These are phyloP conservation scores for Phoma sp. DNA, from an alignment of 2,329 filamentous ascomycete genomes.

Conservation along the genomic window DNA sequence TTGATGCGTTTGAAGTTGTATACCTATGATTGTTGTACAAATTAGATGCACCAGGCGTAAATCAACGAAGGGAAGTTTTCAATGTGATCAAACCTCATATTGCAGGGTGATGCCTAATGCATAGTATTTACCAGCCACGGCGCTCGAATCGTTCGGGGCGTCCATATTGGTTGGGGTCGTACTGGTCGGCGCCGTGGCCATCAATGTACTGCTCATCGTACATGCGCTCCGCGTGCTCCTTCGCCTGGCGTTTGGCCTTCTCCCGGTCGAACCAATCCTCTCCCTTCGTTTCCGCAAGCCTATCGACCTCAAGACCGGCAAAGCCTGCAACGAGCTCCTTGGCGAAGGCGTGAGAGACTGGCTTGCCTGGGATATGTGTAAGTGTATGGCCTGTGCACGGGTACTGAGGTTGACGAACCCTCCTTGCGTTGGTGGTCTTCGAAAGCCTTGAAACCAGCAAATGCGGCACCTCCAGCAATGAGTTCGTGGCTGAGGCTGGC, in stretches of 20 bases:
- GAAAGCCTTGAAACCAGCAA: constrained; percentile 80
- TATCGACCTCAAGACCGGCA: constrained; percentile 66
- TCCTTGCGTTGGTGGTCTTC: constrained; percentile 76
- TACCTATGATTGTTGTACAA: too few species aligned
- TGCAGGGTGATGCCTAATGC: constrained; percentile 9
- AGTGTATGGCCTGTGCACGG: background rate
- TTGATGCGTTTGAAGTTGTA: too few species aligned
- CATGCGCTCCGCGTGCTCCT: constrained; percentile 53
- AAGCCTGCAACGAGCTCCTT: constrained; percentile 79
- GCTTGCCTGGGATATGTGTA: constrained; percentile 62
- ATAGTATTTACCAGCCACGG: constrained; percentile 35
- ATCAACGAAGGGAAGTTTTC: too few species aligned
- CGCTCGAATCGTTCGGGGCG: constrained; percentile 43
- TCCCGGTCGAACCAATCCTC: constrained; percentile 58
- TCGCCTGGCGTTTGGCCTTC: constrained; percentile 56
- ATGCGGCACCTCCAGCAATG: constrained; percentile 77
- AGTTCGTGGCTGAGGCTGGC: constrained; percentile 75
- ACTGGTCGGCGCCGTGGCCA: constrained; percentile 52
- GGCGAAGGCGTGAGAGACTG: constrained; percentile 75
- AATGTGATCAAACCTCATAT: too few species aligned
- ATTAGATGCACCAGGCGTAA: too few species aligned
- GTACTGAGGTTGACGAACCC: constrained; percentile 57
- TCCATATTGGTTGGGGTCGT: constrained; percentile 54
- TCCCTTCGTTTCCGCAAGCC: constrained; percentile 65
- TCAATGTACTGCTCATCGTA: constrained; percentile 59